Conservation (phyloP, 108 stramenopile species). For the Pelagomonas calceolata region DNA sequence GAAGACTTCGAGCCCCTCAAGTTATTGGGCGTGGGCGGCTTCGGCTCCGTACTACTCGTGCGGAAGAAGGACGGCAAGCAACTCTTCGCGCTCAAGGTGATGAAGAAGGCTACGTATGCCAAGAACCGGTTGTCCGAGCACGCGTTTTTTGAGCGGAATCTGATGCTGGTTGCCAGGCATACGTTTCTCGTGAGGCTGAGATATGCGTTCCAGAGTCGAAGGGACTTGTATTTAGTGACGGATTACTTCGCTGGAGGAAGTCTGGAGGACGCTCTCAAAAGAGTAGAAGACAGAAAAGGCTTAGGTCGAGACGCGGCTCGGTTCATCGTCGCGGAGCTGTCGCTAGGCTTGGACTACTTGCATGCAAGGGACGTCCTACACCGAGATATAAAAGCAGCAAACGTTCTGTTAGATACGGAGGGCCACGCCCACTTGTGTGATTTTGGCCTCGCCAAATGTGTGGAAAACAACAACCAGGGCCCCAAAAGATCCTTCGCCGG, state of each 20-base stretch:
- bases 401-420: conserved; percentile 42
- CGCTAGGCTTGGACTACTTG: conserved; percentile 27
- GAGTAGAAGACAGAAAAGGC: not conserved
- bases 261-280: not conserved
- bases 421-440: conserved; percentile 6
- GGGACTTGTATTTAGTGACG: not conserved
- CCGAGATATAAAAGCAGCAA: conserved; percentile 47
- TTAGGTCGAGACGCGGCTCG: not conserved
- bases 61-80: no score
- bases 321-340: not conserved
- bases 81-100: no score
- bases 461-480: not conserved
- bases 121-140: no score
- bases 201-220: not conserved
- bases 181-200: not conserved
- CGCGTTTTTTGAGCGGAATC: not conserved
- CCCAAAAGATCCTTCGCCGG: not conserved
- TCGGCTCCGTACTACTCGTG: no score
- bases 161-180: not conserved
- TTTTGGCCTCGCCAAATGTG: not conserved
- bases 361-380: conserved; percentile 40
- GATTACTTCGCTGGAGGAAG: not conserved
- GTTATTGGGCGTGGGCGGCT: no score
- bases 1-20: no score
- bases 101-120: no score